Evolutionary conservation across 495 filamentous ascomycete genomes (phyloP).

Genomic region (Podospora tetraspora): DNA sequence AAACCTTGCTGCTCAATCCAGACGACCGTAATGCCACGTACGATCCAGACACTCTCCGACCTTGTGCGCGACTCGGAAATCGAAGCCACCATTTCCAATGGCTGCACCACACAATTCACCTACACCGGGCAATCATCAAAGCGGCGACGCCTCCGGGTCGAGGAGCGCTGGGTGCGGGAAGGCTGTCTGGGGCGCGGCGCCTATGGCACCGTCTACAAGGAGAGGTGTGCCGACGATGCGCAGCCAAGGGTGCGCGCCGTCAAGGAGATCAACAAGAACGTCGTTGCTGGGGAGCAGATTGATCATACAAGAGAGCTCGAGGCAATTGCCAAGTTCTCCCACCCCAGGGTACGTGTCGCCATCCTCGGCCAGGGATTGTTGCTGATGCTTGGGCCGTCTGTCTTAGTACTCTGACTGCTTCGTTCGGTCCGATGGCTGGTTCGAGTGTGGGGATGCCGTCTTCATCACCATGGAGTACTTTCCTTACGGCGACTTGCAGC

Average conservation of each 20-base stretch:
- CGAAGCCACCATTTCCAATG: constrained; percentile 4
- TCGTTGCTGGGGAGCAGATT: constrained; percentile 5
- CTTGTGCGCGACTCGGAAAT: constrained; percentile 16
- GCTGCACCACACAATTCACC: constrained; percentile 6
- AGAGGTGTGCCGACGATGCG: constrained; percentile 5
- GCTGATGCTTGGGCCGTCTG: not conserved
- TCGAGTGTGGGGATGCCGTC: constrained; percentile 24
- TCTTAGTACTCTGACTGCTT: constrained; percentile 22
- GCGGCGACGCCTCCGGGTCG: constrained; percentile 5
- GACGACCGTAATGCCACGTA: constrained; percentile 9
- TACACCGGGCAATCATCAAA: constrained; percentile 6
- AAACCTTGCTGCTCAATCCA: not conserved
- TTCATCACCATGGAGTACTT: constrained; percentile 44
- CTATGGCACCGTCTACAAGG: constrained; percentile 14
- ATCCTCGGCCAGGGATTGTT: not conserved
- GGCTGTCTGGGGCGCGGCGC: constrained; percentile 9
- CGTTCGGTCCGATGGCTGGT: constrained; percentile 41
- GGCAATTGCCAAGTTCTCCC: constrained; percentile 17
- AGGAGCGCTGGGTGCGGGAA: constrained; percentile 12
- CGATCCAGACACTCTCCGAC: constrained; percentile 3
- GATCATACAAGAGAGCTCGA: constrained; percentile 15
- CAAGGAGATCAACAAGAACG: constrained; percentile 16
- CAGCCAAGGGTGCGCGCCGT: constrained; percentile 10
- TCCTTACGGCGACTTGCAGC: constrained; percentile 28
- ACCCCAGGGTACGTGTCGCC: constrained; percentile 12